Evolutionary conservation across 169 alveolate species (phyloP), one percentile per base, ranked within the genome.

Genomic region (Cryptosporidium tyzzeri): DNA sequence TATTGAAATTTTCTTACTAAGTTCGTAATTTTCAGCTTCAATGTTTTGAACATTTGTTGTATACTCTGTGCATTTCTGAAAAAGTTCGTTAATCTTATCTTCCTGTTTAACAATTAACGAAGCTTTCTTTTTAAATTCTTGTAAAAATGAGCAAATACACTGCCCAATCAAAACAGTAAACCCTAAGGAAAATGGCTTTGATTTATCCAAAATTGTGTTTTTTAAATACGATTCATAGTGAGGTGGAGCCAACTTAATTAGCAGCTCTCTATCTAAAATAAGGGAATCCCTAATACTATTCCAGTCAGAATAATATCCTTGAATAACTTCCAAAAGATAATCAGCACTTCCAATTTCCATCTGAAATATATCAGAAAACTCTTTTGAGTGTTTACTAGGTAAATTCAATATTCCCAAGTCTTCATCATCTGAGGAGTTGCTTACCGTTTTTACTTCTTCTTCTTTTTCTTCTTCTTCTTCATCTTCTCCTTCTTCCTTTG

Each of bases 281-380:
- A 80, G 44, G 14, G 55, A 21, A 62, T 80, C 70, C 33, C 48
- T 80, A 31, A 80, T 80, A 3, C 80, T 74, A 12, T 44, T 44
- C 89, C 89, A 80, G 31, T 80, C 89, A 16, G 80, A 59, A 33
- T 80, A 65, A 31, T 80, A 65, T 41, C 89, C 89, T 50, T 62
- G 45, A 21, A 80, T 37, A 58, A 65, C 65, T 44, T 67, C 37
- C 35, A 50, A 50, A 41, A 80, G 89, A 80, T 58, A 44, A 16
- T 80, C 80, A 21, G 41, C 18, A 37, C 26, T 33, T 7, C 62
- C 62, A 18, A 80, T 65, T 26, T 80, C 89, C 65, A 80, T 39
- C 14, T 80, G 89, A 44, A 80, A 59, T 62, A 80, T 80, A 45
- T 80, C 67, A 8, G 35, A 45, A 45, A 70, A 61, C 39, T 70